phyloP scores from a whole-genome alignment of 257 asterid species.

The Solanum chmielewskii region DNA sequence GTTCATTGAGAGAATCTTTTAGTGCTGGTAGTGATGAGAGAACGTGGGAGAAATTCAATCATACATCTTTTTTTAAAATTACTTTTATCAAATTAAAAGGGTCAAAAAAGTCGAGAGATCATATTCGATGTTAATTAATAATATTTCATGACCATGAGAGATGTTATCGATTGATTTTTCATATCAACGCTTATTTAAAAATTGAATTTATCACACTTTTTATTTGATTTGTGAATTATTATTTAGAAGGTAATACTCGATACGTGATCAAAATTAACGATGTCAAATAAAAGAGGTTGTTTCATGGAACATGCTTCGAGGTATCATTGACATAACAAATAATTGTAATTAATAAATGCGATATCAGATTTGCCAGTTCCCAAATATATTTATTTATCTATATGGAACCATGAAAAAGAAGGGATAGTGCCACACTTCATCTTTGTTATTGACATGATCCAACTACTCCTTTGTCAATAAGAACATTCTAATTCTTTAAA shows the following conservation, averaged over 20 bases:
- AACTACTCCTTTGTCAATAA: neutral
- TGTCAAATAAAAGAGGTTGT: neutral
- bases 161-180: neutral
- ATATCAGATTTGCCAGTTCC: neutral
- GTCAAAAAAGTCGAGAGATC: neutral
- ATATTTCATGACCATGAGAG: too few species aligned
- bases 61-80: neutral
- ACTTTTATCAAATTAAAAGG: neutral
- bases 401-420: neutral
- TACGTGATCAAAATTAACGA: accelerated
- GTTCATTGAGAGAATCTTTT: neutral
- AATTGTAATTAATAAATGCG: neutral
- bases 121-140: neutral
- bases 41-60: neutral
- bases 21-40: neutral
- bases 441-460: neutral
- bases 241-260: neutral
- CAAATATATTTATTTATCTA: neutral
- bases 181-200: too few species aligned
- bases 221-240: neutral
- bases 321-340: neutral
- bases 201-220: neutral
- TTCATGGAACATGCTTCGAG: neutral
- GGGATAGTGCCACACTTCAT: neutral
- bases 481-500: neutral